Base-by-base conservation (phyloP, 176 grass and related monocot genomes). In the Elymus sibiricus region DNA sequence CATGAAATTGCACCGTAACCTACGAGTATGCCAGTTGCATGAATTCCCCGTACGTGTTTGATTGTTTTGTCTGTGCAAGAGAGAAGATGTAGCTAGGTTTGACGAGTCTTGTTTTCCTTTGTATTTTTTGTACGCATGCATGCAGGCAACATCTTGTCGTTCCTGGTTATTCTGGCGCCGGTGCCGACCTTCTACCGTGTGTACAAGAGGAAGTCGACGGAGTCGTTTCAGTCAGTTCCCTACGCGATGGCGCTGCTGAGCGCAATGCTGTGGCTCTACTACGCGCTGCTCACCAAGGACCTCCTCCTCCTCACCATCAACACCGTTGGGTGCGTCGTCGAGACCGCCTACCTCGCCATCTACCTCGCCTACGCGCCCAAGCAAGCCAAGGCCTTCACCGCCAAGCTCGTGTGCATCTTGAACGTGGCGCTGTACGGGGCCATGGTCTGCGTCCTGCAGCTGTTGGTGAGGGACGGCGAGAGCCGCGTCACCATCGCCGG, bases 261-360 rank as follows among this genome's bases (percentile, higher is more conserved):
- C 85, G 95, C 95, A 60, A 90, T 89, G 95, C 79, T 98, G 83
- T 98, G 95, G 93, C 46, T 95, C 32, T 98, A 93, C 74, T 98
- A 98, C 71, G 95, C 91, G 5, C 81, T 95, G 32, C 85, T 98
- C 14, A 90, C 47, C 28, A 77, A 6, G 13, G 91, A 98, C 70
- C 6, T 87, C 34, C 82, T 98, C 63, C 87, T 95, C 53, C 91
- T 98, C 72, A 85, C 95, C 89, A 98, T 98, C 88, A 95, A 98
- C 81, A 24, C 51, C 42, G 35, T 80, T 14, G 82, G 85, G 9
- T 87, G 89, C 87, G 12, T 95, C 71, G 42, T 90, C 44, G 90
- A 98, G 87, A 62, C 84, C 74, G 24, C 75, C 85, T 98, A 93
- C 89, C 80, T 95, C 37, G 32, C 79, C 44, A 92, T 98, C 37